A percentile compares a stretch with the other conserved stretches of the same genome.
Conservation (phyloP, 1,284 basidiomycete genomes). For the Mycena citricolor region DNA sequence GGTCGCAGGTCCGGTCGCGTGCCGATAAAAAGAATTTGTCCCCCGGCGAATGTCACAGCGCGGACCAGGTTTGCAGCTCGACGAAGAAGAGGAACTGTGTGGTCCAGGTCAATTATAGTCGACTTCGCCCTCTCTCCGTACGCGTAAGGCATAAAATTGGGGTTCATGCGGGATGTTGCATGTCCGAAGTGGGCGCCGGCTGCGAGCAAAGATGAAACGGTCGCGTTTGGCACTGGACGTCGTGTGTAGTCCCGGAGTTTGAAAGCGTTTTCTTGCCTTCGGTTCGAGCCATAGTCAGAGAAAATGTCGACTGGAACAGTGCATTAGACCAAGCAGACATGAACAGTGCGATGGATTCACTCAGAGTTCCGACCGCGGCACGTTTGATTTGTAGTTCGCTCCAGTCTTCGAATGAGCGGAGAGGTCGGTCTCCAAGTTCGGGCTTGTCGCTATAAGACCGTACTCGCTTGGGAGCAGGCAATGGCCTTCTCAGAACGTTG, state of each 20-base stretch:
- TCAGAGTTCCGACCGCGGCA: constrained; percentile 50
- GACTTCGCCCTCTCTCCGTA: constrained; percentile 91
- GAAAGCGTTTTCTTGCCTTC: constrained; percentile 69
- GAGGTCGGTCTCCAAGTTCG: constrained; percentile 4
- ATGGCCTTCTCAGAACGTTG: no score
- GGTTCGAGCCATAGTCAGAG: constrained; percentile 74
- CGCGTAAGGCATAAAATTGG: constrained; percentile 89
- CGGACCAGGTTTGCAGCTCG: constrained; percentile 88
- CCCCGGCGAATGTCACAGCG: constrained; percentile 79
- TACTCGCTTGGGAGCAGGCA: no score
- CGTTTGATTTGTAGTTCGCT: constrained; percentile 57
- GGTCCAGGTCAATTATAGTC: constrained; percentile 94
- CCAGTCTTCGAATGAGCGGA: constrained; percentile 60
- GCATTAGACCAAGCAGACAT: constrained; percentile 16
- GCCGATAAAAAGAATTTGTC: constrained; percentile 89
- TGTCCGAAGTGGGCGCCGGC: constrained; percentile 96
- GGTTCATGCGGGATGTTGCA: constrained; percentile 77
- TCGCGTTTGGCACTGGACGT: constrained; percentile 66
- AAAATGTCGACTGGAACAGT: constrained; percentile 59
- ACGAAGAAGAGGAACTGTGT: constrained; percentile 88
- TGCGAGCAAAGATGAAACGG: constrained; percentile 88
- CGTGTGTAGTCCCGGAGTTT: constrained; percentile 74
- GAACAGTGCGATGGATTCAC: constrained; percentile 40
- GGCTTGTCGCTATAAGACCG: constrained; percentile 8
- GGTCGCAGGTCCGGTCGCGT: constrained; percentile 78